Evolutionary conservation across 2,329 filamentous ascomycete species (phyloP).

Genomic region (Xylariomycetidae sp.): DNA sequence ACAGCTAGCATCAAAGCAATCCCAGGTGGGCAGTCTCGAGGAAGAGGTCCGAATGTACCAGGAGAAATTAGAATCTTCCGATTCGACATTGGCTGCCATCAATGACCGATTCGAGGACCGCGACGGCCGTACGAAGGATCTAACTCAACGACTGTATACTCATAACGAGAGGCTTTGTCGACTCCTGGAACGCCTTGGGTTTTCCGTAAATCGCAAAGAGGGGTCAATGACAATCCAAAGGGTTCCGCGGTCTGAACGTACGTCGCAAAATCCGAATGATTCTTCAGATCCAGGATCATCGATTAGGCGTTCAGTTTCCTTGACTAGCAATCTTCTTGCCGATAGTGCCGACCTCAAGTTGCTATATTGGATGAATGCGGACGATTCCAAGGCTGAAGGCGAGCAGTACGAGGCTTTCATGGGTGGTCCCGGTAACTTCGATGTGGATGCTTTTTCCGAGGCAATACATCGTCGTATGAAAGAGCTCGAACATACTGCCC

Average conservation of each 20-base stretch:
- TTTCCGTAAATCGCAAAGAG: constrained; percentile 70
- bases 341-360: constrained; percentile 66
- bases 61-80: constrained; percentile 55
- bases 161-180: constrained; percentile 81
- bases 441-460: constrained; percentile 79
- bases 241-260: constrained; percentile 56
- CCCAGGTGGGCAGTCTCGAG: constrained; percentile 70
- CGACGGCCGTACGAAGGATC: constrained; percentile 69
- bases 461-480: constrained; percentile 84
- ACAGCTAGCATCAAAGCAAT: constrained; percentile 69
- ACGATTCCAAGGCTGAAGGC: constrained; percentile 61
- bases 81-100: constrained; percentile 47
- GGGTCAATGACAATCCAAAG: constrained; percentile 72
- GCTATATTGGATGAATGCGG: constrained; percentile 76
- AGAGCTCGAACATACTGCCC: constrained; percentile 87
- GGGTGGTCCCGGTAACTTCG: constrained; percentile 69
- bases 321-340: constrained; percentile 49
- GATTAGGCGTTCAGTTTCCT: constrained; percentile 48
- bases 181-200: constrained; percentile 82
- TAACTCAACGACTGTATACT: constrained; percentile 76
- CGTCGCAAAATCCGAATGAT: constrained; percentile 52
- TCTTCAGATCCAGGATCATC: constrained; percentile 52
- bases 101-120: constrained; percentile 62
- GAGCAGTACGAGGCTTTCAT: constrained; percentile 73
- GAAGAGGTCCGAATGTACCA: constrained; percentile 68